A percentile compares a stretch with the other conserved stretches of the same genome.
Evolutionary conservation across 1,284 basidiomycete species (phyloP).

Genomic region (Xerocomus subilludens): DNA sequence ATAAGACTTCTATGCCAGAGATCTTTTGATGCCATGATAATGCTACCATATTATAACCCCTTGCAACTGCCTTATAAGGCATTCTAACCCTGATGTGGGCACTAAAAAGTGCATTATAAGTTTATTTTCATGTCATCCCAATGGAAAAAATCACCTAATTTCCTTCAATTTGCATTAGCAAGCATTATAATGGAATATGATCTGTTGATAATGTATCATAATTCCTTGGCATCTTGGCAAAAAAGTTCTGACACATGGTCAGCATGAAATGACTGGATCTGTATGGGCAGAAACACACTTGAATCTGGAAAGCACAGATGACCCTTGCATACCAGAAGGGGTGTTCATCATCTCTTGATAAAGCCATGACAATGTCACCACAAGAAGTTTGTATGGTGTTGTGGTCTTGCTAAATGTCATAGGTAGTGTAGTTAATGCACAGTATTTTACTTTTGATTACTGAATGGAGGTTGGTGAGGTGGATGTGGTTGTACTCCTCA

Average conservation of each 20-base stretch:
- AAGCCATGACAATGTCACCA: slow-evolving; percentile 23
- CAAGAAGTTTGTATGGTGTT: slow-evolving; percentile 33
- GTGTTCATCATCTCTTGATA: slow-evolving; percentile 10
- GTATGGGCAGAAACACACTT: neutral
- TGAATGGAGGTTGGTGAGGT: neutral
- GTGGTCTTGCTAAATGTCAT: slow-evolving; percentile 15
- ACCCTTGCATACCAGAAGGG: slow-evolving; percentile 34
- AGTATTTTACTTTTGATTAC: slow-evolving; percentile 20
- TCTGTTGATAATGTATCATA: no score
- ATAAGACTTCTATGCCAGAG: slow-evolving; percentile 33
- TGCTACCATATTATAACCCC: no score
- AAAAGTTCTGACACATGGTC: slow-evolving; percentile 9
- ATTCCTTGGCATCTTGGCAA: no score
- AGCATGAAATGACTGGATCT: neutral
- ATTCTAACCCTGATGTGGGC: no score
- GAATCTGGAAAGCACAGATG: no score
- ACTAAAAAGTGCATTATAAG: no score
- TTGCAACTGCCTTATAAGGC: no score
- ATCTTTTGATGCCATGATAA: no score
- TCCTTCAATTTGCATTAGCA: no score
- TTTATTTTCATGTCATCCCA: no score
- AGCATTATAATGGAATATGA: no score
- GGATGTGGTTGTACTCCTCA: neutral
- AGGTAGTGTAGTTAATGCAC: slow-evolving; percentile 24
- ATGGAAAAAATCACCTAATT: no score